Evolutionary conservation across 2,329 filamentous ascomycete genomes (phyloP).

Genomic region (Penicillium sp.): DNA sequence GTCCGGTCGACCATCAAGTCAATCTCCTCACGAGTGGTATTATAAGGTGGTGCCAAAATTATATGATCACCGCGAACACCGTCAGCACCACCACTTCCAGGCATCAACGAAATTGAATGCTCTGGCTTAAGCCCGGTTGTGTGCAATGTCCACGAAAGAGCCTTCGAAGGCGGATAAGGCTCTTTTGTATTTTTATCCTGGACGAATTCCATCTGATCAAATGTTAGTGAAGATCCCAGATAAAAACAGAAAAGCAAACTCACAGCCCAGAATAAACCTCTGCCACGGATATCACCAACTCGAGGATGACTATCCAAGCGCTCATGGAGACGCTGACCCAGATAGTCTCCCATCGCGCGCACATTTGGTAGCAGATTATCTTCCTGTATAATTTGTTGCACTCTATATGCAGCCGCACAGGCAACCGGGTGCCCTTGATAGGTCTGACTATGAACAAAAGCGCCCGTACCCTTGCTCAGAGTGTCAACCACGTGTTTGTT

Average conservation of each 20-base stretch:
- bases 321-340: slow-evolving; percentile 42
- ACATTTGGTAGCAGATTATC: slow-evolving; percentile 50
- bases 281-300: slow-evolving; percentile 56
- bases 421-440: slow-evolving; percentile 57
- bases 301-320: slow-evolving; percentile 44
- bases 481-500: slow-evolving; percentile 48
- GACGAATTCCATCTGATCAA: slow-evolving; percentile 54
- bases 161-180: slow-evolving; percentile 47
- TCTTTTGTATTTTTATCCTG: slow-evolving; percentile 51
- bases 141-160: slow-evolving; percentile 48
- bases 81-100: slow-evolving; percentile 52
- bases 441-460: slow-evolving; percentile 57
- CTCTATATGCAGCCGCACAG: slow-evolving; percentile 53
- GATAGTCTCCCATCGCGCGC: slow-evolving; percentile 29
- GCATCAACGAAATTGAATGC: slow-evolving; percentile 53
- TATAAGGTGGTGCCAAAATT: slow-evolving; percentile 55
- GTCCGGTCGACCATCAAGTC: slow-evolving; percentile 50
- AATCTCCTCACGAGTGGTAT: slow-evolving; percentile 49
- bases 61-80: slow-evolving; percentile 55
- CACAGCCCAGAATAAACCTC: slow-evolving; percentile 56
- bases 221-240: slow-evolving; percentile 1
- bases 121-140: slow-evolving; percentile 42
- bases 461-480: slow-evolving; percentile 43
- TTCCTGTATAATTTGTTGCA: slow-evolving; percentile 53
- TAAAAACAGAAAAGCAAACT: slow-evolving; percentile 24